Evolutionary conservation across 2,329 filamentous ascomycete genomes (phyloP).

Genomic region (Hymenoscyphus occultus): DNA sequence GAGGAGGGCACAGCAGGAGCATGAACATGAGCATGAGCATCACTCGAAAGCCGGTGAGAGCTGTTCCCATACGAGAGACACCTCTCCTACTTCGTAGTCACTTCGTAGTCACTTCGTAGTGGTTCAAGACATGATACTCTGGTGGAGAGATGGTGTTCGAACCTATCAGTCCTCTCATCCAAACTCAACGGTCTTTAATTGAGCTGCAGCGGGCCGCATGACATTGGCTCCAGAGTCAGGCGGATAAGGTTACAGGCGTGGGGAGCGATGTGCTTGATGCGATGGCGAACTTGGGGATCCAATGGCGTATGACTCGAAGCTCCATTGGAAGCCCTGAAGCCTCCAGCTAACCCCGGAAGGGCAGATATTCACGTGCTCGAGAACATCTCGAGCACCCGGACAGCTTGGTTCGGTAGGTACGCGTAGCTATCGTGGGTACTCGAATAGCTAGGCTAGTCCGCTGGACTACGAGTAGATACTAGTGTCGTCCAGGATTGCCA

Average conservation of each 20-base stretch:
- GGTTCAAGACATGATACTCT: background rate
- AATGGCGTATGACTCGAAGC: slow-evolving; percentile 15
- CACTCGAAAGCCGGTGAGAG: background rate
- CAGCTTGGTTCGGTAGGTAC: no score
- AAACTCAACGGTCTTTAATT: background rate
- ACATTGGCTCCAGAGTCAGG: slow-evolving; percentile 2
- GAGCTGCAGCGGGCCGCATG: background rate
- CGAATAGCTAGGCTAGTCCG: no score
- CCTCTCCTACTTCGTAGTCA: background rate
- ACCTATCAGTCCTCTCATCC: background rate
- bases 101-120: background rate
- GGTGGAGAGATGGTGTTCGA: background rate
- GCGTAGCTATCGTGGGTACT: no score
- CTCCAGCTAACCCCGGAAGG: no score
- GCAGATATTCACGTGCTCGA: slow-evolving; percentile 4
- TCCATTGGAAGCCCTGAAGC: background rate
- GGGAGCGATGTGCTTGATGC: slow-evolving; percentile 8
- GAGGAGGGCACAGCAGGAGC: no score
- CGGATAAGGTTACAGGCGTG: slow-evolving; percentile 11
- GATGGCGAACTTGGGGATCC: slow-evolving; percentile 7
- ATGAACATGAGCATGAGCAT: no score
- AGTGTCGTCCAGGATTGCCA: no score
- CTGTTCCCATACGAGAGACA: background rate
- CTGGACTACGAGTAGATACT: no score
- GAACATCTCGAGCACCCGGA: background rate